Conservation (phyloP, 1,284 basidiomycete species). For the Leccinum glutinopallens region DNA sequence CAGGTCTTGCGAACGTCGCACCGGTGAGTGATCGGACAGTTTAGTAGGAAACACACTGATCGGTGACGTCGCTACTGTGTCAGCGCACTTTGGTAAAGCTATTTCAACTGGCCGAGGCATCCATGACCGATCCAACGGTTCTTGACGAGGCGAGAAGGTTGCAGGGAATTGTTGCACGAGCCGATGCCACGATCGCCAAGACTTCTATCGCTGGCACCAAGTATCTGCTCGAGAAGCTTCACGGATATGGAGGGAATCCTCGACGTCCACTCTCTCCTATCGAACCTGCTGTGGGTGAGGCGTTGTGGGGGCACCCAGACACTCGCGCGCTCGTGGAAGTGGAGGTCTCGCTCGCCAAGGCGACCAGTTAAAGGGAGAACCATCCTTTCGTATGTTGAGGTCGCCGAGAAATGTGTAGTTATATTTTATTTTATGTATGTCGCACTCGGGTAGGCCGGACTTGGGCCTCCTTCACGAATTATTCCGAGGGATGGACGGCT, state of each 20-base stretch:
- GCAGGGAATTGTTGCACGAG: slow-evolving; percentile 79
- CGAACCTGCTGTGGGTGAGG: slow-evolving; percentile 51
- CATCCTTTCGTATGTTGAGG: neutral
- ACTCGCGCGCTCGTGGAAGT: slow-evolving; percentile 64
- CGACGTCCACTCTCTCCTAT: slow-evolving; percentile 76
- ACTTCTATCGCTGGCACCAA: slow-evolving; percentile 84
- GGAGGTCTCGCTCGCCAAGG: slow-evolving; percentile 62
- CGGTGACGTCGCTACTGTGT: slow-evolving; percentile 8
- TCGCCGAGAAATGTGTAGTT: slow-evolving; percentile 3
- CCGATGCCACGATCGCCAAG: slow-evolving; percentile 80
- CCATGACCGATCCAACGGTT: slow-evolving; percentile 53
- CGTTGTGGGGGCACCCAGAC: slow-evolving; percentile 71
- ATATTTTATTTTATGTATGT: slow-evolving; percentile 1
- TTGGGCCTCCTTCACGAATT: slow-evolving; percentile 1
- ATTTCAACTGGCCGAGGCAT: slow-evolving; percentile 60
- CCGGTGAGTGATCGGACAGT: slow-evolving; percentile 52
- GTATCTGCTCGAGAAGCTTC: slow-evolving; percentile 69
- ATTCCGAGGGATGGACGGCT: slow-evolving; percentile 12
- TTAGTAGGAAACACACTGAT: neutral
- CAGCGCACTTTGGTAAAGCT: slow-evolving; percentile 65
- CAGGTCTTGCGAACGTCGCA: slow-evolving; percentile 78
- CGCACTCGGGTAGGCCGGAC: neutral
- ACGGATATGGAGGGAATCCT: slow-evolving; percentile 77
- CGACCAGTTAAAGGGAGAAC: slow-evolving; percentile 10
- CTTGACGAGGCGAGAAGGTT: slow-evolving; percentile 73